Percentiles rank a stretch among this genome's conserved stretches.
Conservation (phyloP, 2,329 filamentous ascomycete species). For the Pseudohalonectria lignicola region DNA sequence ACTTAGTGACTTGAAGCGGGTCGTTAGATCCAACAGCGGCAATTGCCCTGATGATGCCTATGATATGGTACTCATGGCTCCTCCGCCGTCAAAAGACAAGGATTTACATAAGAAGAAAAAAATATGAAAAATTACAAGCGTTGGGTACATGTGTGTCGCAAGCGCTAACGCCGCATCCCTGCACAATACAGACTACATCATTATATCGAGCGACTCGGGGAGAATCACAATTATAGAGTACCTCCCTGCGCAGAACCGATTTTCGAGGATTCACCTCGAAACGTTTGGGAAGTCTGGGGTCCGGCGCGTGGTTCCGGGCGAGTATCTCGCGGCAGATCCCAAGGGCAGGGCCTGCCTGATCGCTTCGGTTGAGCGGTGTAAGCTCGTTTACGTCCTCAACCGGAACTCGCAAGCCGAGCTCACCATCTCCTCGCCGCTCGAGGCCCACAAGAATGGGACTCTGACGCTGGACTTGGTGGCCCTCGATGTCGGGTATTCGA, state of each 20-base stretch:
- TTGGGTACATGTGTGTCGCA: too few species aligned
- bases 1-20: slow-evolving; percentile 62
- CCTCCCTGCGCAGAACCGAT: slow-evolving; percentile 72
- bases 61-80: too few species aligned
- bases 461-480: slow-evolving; percentile 81
- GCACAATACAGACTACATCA: slow-evolving; percentile 94
- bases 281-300: slow-evolving; percentile 97
- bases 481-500: slow-evolving; percentile 91
- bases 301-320: slow-evolving; percentile 83
- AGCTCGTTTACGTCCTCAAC: slow-evolving; percentile 97
- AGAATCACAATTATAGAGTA: slow-evolving; percentile 93
- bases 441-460: slow-evolving; percentile 88
- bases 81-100: too few species aligned
- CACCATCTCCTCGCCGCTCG: slow-evolving; percentile 91
- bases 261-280: slow-evolving; percentile 84
- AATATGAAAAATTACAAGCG: too few species aligned
- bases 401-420: slow-evolving; percentile 89
- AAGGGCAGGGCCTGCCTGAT: slow-evolving; percentile 93
- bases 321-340: slow-evolving; percentile 91
- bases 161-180: too few species aligned
- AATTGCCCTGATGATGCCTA: too few species aligned
- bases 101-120: too few species aligned
- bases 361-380: slow-evolving; percentile 95
- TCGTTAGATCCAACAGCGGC: slow-evolving; percentile 27
- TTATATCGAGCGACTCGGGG: slow-evolving; percentile 90